Base-by-base conservation (phyloP, 108 stramenopile species). In the Cylindrotheca closterium region DNA sequence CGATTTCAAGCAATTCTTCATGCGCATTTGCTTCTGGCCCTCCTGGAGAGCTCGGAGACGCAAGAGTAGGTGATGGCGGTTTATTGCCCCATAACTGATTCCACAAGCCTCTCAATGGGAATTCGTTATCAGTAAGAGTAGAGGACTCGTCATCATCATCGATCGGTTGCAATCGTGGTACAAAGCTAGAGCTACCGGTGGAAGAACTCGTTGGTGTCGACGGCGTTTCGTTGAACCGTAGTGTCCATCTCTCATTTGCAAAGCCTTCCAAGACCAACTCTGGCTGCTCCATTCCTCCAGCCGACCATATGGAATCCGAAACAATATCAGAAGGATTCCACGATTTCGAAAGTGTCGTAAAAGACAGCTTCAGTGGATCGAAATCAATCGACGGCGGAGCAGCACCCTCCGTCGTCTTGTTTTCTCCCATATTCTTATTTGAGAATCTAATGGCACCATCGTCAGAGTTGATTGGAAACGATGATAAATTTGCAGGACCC, bases 211-310 rank as follows among this genome's bases (percentile, higher is more conserved):
- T 18, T 57, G 23, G 55, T 26, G 30, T 4, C 8, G 52, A 42
- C 15, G 37, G 37, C 15, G 24, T 47, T 5, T 30, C 23, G 45
- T 74, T 54, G 2, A 85, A 45, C 24, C 68, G 58, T 25, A 80
- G 77, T 15, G 50, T 70, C 84, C 84, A 85, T 42, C 84, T 64
- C 73, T 85, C 80, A 32, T 74, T 67, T 25, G 67, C 67, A 51
- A 60, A 85, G 0, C 84, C 84, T 70, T 85, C 84, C 29, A 85
- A 62, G 12, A 85, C 51, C 7, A 85, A 60, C 63, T 81, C 84
- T 25, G 79, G 71, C 23, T 48, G 45, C 26, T 75, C 66, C 29
- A 56, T 54, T 51, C 79, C 79, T 31, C 33, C 73, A 2, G 83
- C 67, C 2, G 67, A 30, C 77, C 68, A 76, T 18, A 85, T 47